phyloP scores from a whole-genome alignment of 148 eudicot genomes.

The Diospyros lotus region DNA sequence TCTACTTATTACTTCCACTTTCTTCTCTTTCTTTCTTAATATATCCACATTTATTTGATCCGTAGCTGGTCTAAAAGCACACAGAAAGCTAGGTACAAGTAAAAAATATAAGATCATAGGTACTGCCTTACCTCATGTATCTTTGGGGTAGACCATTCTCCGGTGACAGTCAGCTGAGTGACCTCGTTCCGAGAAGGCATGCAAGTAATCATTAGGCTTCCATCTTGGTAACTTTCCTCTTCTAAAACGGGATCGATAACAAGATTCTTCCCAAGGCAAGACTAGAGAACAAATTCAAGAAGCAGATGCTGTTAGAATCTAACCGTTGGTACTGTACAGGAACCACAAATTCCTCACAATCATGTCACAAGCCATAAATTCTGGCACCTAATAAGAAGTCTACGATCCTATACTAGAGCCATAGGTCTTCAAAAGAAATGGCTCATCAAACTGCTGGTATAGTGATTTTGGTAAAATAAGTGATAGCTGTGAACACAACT shows the following conservation, averaged over 20 bases:
- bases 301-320: background rate
- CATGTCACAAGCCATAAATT: background rate
- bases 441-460: conserved; percentile 1
- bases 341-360: background rate
- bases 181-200: conserved; percentile 89
- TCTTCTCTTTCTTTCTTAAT: too few relatives aligned
- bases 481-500: background rate
- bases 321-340: background rate
- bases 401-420: background rate
- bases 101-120: background rate
- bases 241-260: conserved; percentile 85
- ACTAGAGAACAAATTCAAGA: conserved; percentile 29
- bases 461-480: background rate
- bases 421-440: conserved; percentile 4
- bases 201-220: conserved; percentile 69
- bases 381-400: background rate
- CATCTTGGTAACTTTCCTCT: conserved; percentile 90
- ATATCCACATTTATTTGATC: too few relatives aligned
- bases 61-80: background rate
- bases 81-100: background rate
- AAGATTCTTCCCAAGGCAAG: conserved; percentile 72
- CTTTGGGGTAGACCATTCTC: conserved; percentile 88
- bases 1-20: background rate
- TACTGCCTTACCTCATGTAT: conserved; percentile 64
- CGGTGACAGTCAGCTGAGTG: conserved; percentile 77